Percentiles rank a stretch among this genome's conserved stretches.
Conservation (phyloP, 805 yeast genomes). For the Starmera quercuum region DNA sequence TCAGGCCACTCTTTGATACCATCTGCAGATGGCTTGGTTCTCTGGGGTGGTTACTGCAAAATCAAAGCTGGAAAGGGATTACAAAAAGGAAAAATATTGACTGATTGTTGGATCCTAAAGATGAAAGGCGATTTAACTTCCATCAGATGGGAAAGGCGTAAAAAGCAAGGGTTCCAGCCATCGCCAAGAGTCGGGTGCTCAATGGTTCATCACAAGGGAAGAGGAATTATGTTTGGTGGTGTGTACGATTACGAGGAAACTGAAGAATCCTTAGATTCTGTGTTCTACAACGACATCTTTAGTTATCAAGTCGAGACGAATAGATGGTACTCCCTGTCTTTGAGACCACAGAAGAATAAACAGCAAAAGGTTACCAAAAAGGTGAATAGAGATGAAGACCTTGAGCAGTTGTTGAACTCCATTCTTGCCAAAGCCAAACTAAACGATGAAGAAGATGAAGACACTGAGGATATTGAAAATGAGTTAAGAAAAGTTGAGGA, state of each 20-base stretch:
- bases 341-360: conserved; percentile 56
- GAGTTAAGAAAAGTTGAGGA: conserved; percentile 37
- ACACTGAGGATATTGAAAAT: conserved; percentile 36
- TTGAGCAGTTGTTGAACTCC: conserved; percentile 73
- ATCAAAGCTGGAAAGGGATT: conserved; percentile 83
- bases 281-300: conserved; percentile 71
- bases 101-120: conserved; percentile 80
- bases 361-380: conserved; percentile 38
- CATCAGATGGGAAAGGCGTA: conserved; percentile 82
- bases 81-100: conserved; percentile 84
- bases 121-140: conserved; percentile 75
- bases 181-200: conserved; percentile 93
- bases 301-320: conserved; percentile 82
- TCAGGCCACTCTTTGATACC: conserved; percentile 90
- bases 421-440: conserved; percentile 69
- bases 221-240: conserved; percentile 93
- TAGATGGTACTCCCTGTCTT: conserved; percentile 73
- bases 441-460: conserved; percentile 32
- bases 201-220: conserved; percentile 79
- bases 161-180: conserved; percentile 86
- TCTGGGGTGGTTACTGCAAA: conserved; percentile 93
- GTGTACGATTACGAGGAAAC: conserved; percentile 94
- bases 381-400: conserved; percentile 46
- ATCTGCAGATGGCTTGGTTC: conserved; percentile 67
- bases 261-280: conserved; percentile 82